Evolutionary conservation across 2,329 filamentous ascomycete species (phyloP), one percentile per base, ranked within the genome.

Genomic region (Arachnomyces sp.): DNA sequence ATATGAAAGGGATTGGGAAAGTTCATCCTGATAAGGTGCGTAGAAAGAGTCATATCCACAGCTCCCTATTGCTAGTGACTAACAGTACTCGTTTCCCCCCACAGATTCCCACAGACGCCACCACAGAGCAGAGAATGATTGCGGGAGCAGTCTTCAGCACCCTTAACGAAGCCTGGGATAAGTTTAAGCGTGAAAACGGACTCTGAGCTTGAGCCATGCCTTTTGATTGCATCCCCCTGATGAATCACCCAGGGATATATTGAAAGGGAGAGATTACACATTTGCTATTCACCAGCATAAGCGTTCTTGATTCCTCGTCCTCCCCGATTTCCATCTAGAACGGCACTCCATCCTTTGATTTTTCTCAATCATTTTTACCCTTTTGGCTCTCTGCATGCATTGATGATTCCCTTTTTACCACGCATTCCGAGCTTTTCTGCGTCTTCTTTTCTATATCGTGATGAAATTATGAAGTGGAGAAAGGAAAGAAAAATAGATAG

Each of bases 1-100:
- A 98, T 60, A 96, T 98, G 92, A 95, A 94, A 76, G 92, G 90
- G 4, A 96, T 98, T 73, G 86, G 82, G 8, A 96, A 95, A 73
- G 92, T 92, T 52, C 92, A 98, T 73, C 92, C 92, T 45, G 92
- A 98, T 63, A 98, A 98, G 82, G 92, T 95, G 72, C 65, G 78
- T 63, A 25, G 20, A 25, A 5, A 5, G 20, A 25, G 9, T 25
- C 20, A 25, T 40, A 29, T 16, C n/a, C 36, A 31, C 31, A 11
- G 8, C 4, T 28, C 38, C n/a, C 30, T 18, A 14, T 32, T 37
- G 31, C 20, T 18, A 20, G 34, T 31, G 38, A 40, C 45, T 49
- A 38, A 50, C 16, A 9, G 16, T 11, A 28, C 25, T 8, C 39
- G 17, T 13, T 39, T 33, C 28, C 12, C 7, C 14, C 9, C 34